Percentiles rank a stretch among this genome's conserved stretches.
These are phyloP conservation scores for Podospora anserina DNA, from an alignment of 495 filamentous ascomycete species.

Conservation along the genomic window DNA sequence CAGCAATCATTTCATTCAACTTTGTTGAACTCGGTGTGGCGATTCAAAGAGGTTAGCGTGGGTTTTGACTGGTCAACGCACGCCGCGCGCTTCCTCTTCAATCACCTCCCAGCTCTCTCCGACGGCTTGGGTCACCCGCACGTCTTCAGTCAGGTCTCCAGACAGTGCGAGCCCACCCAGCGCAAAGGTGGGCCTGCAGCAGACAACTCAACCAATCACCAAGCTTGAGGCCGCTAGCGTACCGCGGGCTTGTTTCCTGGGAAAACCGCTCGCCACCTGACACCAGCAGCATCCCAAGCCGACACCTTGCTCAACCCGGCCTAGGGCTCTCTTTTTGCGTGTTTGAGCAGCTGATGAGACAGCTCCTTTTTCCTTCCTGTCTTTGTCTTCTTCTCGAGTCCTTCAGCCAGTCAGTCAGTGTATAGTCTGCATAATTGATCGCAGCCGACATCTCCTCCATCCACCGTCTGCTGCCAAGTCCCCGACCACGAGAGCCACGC, in stretches of 20 bases:
- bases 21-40: background rate
- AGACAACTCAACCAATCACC: slow-evolving; percentile 1
- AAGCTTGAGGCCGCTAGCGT: background rate
- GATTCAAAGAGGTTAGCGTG: background rate
- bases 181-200: background rate
- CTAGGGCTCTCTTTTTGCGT: slow-evolving; percentile 13
- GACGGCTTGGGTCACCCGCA: slow-evolving; percentile 24
- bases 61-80: background rate
- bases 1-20: background rate
- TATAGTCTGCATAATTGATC: background rate
- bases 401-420: background rate
- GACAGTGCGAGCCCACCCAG: slow-evolving; percentile 3
- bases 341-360: slow-evolving; percentile 1
- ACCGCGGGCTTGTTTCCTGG: background rate
- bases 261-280: slow-evolving; percentile 8
- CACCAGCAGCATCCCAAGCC: slow-evolving; percentile 8
- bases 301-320: slow-evolving; percentile 17
- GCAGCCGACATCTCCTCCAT: background rate
- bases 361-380: background rate
- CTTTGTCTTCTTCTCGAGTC: background rate
- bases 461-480: slow-evolving; percentile 5
- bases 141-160: background rate
- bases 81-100: background rate
- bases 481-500: background rate
- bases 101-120: slow-evolving; percentile 4